These are phyloP conservation scores for Fremontodendron californicum DNA, from an alignment of 345 rosid species.

Conservation along the genomic window DNA sequence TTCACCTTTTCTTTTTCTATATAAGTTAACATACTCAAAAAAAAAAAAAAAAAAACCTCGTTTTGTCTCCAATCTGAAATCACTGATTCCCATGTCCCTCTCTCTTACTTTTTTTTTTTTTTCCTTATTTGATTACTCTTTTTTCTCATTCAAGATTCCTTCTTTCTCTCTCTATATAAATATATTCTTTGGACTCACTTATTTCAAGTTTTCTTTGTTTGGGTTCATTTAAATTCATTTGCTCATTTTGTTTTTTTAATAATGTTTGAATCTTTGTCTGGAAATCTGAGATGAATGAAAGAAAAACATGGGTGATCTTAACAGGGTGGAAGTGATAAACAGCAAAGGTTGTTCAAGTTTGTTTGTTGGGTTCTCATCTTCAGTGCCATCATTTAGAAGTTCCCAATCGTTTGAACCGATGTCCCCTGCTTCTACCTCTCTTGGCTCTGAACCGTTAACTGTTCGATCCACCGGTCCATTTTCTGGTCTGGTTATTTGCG, in stretches of 20 bases:
- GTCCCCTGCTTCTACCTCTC: conserved; percentile 43
- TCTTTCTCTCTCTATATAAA: neutral
- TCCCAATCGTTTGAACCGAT: conserved; percentile 34
- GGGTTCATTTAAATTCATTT: conserved; percentile 28
- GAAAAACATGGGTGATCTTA: conserved; percentile 44
- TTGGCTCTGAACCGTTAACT: conserved; percentile 33
- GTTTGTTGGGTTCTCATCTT: conserved; percentile 48
- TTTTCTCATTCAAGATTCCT: conserved; percentile 20
- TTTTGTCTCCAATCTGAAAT: conserved; percentile 27
- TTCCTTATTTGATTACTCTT: conserved; percentile 11
- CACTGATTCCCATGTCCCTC: conserved; percentile 25
- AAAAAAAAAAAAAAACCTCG: conserved; percentile 23
- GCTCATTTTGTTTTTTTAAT: conserved; percentile 3
- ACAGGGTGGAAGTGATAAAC: conserved; percentile 54
- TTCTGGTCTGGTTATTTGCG: conserved; percentile 74
- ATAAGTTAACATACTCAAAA: neutral
- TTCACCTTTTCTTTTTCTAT: conserved; percentile 21
- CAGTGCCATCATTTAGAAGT: conserved; percentile 39
- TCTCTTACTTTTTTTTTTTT: neutral
- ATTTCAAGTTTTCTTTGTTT: neutral
- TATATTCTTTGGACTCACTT: conserved; percentile 1
- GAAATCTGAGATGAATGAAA: neutral
- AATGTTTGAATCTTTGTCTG: conserved; percentile 14
- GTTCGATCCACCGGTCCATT: conserved; percentile 52
- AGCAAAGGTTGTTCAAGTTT: conserved; percentile 80